Conservation (phyloP, 2,329 filamentous ascomycete species). For the Arthrinium phaeospermum region DNA sequence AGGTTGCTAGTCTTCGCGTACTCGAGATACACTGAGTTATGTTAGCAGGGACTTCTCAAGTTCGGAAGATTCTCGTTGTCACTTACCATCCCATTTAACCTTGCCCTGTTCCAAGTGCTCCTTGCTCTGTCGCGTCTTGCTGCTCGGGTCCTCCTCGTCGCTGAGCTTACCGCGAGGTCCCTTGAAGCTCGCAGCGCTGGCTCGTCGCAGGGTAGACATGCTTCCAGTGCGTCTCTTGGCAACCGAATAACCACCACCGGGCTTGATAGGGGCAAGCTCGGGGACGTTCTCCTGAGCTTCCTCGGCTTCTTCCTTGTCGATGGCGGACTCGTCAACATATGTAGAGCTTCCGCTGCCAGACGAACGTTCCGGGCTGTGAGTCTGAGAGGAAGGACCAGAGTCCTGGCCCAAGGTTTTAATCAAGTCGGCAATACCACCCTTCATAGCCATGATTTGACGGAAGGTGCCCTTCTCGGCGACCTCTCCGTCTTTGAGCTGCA, state of each 20-base stretch:
- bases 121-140: constrained; percentile 84
- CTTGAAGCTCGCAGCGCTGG: constrained; percentile 88
- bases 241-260: constrained; percentile 47
- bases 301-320: constrained; percentile 70
- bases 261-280: constrained; percentile 78
- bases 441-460: constrained; percentile 89
- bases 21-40: constrained; percentile 74
- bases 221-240: constrained; percentile 70
- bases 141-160: constrained; percentile 79
- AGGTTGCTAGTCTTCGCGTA: constrained; percentile 96
- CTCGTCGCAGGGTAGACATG: constrained; percentile 81
- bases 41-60: constrained; percentile 22
- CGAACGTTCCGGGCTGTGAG: constrained; percentile 51
- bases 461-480: constrained; percentile 91
- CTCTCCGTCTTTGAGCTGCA: constrained; percentile 80
- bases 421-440: constrained; percentile 84
- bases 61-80: neutral
- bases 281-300: constrained; percentile 79
- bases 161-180: constrained; percentile 82
- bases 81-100: constrained; percentile 81
- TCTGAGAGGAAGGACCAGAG: constrained; percentile 46
- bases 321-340: constrained; percentile 56
- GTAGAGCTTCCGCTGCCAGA: constrained; percentile 61
- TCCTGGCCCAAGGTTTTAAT: constrained; percentile 76
- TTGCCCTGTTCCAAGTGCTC: constrained; percentile 94